A percentile compares a stretch with the other conserved stretches of the same genome.
Conservation (phyloP, 352 stramenopile species). For the Plasmopara muralis region DNA sequence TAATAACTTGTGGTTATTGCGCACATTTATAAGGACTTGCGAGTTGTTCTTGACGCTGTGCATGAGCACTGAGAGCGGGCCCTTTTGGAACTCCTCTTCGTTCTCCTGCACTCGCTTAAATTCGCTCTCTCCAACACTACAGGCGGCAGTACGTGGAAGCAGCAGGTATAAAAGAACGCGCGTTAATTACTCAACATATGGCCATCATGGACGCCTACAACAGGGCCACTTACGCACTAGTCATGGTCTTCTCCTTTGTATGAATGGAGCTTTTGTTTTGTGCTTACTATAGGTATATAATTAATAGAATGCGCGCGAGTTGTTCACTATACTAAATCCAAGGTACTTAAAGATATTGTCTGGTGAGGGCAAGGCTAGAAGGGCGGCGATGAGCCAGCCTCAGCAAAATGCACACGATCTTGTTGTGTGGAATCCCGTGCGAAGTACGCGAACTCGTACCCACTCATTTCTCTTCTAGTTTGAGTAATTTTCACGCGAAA, state of each 20-base stretch:
- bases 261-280: conserved; percentile 23
- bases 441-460: too few species aligned
- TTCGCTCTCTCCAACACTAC: conserved; percentile 36
- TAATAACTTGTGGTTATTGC: conserved; percentile 99
- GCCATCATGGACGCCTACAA: background rate
- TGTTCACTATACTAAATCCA: too few species aligned
- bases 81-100: conserved; percentile 93
- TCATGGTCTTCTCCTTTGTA: background rate
- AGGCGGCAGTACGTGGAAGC: background rate
- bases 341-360: too few species aligned
- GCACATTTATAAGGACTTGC: conserved; percentile 99
- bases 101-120: conserved; percentile 86
- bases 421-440: too few species aligned
- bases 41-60: conserved; percentile 97
- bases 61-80: conserved; percentile 96
- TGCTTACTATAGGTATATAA: conserved; percentile 4
- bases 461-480: too few species aligned
- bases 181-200: conserved; percentile 2
- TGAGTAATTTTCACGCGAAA: too few species aligned
- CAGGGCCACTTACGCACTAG: background rate
- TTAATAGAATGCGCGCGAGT: background rate
- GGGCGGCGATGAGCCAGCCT: too few species aligned
- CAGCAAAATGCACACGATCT: too few species aligned
- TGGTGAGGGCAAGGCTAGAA: too few species aligned
- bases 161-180: conserved; percentile 9